Percentiles rank a stretch among this genome's conserved stretches.
These are phyloP conservation scores for Coemansia sp. DNA, from an alignment of 192 early-diverging fungal genomes.

Conservation along the genomic window DNA sequence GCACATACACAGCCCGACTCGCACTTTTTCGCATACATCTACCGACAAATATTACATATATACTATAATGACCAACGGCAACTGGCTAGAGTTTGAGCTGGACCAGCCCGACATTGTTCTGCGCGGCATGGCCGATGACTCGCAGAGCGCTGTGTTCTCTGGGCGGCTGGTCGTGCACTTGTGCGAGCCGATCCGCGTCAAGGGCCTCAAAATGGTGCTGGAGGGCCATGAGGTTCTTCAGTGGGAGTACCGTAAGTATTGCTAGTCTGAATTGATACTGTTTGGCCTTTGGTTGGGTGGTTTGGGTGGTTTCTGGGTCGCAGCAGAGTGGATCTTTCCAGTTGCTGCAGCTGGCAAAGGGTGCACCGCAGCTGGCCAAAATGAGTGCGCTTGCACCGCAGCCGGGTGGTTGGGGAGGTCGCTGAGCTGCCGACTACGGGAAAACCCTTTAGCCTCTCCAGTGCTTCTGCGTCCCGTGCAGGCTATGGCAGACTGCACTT, in stretches of 20 bases:
- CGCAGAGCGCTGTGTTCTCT: conserved; percentile 52
- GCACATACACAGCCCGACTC: background rate
- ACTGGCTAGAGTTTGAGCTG: conserved; percentile 47
- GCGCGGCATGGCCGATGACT: conserved; percentile 50
- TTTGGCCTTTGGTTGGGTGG: background rate
- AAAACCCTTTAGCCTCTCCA: no score
- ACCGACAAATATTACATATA: conserved; percentile 2
- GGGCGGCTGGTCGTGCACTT: conserved; percentile 56
- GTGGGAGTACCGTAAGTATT: conserved; percentile 55
- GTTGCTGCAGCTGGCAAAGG: background rate
- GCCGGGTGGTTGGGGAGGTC: background rate
- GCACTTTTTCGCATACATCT: background rate
- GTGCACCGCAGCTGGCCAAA: no score
- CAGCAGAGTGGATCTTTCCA: background rate
- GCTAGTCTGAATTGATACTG: background rate
- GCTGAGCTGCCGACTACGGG: no score
- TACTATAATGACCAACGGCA: conserved; percentile 36
- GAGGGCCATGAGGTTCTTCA: conserved; percentile 45
- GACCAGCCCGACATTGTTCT: conserved; percentile 55
- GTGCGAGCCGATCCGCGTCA: conserved; percentile 58
- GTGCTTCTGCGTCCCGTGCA: no score
- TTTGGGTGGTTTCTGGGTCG: background rate
- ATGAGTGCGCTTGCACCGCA: background rate
- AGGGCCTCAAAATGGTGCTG: conserved; percentile 54
- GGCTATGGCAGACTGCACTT: no score